A percentile compares a stretch with the other conserved stretches of the same genome.
Evolutionary conservation across 352 stramenopile genomes (phyloP).

Genomic region (Pythium rhizo-oryzae): DNA sequence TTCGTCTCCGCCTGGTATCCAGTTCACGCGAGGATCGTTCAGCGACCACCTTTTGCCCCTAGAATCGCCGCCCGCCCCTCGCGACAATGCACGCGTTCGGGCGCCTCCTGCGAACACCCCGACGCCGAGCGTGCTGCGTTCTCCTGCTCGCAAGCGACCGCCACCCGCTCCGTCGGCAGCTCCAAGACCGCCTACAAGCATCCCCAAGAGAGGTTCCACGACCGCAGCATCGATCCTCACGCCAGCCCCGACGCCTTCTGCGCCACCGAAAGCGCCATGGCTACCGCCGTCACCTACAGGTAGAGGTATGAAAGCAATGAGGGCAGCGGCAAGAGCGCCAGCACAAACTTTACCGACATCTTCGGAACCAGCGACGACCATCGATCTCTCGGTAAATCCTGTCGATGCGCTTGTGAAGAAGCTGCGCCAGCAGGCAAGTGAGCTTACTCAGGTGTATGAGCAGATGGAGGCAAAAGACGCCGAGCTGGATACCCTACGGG

Average conservation of each 20-base stretch:
- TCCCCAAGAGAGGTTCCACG: neutral
- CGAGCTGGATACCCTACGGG: slow-evolving; percentile 39
- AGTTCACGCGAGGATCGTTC: slow-evolving; percentile 30
- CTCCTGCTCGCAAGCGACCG: slow-evolving; percentile 6
- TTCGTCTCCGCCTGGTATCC: slow-evolving; percentile 12
- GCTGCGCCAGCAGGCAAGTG: slow-evolving; percentile 63
- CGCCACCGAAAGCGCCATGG: neutral
- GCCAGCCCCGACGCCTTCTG: neutral
- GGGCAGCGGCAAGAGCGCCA: neutral
- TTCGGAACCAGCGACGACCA: slow-evolving; percentile 18
- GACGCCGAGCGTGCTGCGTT: slow-evolving; percentile 13
- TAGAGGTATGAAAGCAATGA: neutral
- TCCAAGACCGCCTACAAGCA: slow-evolving; percentile 2
- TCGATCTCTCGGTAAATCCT: slow-evolving; percentile 38
- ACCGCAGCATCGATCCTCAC: slow-evolving; percentile 16
- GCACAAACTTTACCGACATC: neutral
- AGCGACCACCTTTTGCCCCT: slow-evolving; percentile 29
- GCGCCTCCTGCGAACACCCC: neutral
- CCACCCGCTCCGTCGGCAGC: slow-evolving; percentile 1
- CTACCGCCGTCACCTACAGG: slow-evolving; percentile 1
- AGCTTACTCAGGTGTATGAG: slow-evolving; percentile 76
- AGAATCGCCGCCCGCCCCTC: slow-evolving; percentile 7
- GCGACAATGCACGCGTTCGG: neutral
- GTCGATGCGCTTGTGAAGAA: slow-evolving; percentile 78
- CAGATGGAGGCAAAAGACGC: slow-evolving; percentile 62